Conservation (phyloP, 345 rosid species). For the thale cress (Arabidopsis thaliana) region TAIR10.1 NC_003076.8:23202001-23202500, state of each 20-base stretch:
- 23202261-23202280: not conserved
- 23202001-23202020: not conserved
- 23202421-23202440: not conserved
- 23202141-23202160: conserved; percentile 97
- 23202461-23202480: conserved; percentile 99
- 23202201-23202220: conserved; percentile 30
- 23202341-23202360: conserved; percentile 82
- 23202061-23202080: not conserved
- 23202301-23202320: conserved; percentile 89
- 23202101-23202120: conserved; percentile 98
- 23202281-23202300: conserved; percentile 57
- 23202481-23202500: conserved; percentile 96
- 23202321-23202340: conserved; percentile 81
- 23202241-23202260: not conserved
- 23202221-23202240: conserved; percentile 7
- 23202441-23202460: not conserved
- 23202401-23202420: not conserved
- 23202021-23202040: not conserved
- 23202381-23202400: conserved; percentile 14
- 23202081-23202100: not conserved
- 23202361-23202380: conserved; percentile 84
- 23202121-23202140: conserved; percentile 81
- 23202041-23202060: conserved; percentile 13
- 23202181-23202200: conserved; percentile 97
- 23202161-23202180: conserved; percentile 98